Evolutionary conservation across 305 asterid species (phyloP), one percentile per base, ranked within the genome.

Genomic region (Rubia balearica): DNA sequence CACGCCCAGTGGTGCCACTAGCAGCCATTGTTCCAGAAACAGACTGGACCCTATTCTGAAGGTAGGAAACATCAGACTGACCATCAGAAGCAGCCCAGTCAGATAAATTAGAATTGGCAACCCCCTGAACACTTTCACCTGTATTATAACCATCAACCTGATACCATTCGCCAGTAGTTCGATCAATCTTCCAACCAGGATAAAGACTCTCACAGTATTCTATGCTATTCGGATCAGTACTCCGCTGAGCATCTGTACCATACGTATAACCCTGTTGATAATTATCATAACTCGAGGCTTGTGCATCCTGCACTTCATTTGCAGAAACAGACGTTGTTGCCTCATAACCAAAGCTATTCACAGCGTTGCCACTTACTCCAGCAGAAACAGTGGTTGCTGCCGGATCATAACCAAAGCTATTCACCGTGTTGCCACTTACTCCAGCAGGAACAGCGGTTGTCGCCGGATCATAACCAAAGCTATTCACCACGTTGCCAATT

Each of bases 181-280:
- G 78, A 75, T 93, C 94, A 81, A 80, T 82, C 78, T 85, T 89
- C 98, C 98, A 93, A 36, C 98, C 97, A 0, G 98, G 96, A 82
- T 90, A 90, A 40, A 81, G 93, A 75, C 73, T 84, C 74, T 93
- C 98, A 96, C 93, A 85, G 78, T 86, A 83, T 81, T 90, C 83
- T 56, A 76, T 78, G 81, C 85, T 84, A 71, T 81, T 86, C 79
- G 80, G 17, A 78, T 86, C 81, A 27, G 85, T 61, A 64, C 71
- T 83, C 82, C 74, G 88, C 63, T 88, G 89, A 38, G 83, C 77
- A 11, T 81, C 83, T 41, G 76, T 67, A 53, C 80, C 87, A 81
- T 81, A 73, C 67, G 53, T 74, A 71, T 73, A 77, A 62, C 80
- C 83, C 48, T 80, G 85, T 57, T 75, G 82, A 80, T 79, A 73